Evolutionary conservation across 352 stramenopile genomes (phyloP), one percentile per base, ranked within the genome.

Genomic region (Phytophthora fragariaefolia): DNA sequence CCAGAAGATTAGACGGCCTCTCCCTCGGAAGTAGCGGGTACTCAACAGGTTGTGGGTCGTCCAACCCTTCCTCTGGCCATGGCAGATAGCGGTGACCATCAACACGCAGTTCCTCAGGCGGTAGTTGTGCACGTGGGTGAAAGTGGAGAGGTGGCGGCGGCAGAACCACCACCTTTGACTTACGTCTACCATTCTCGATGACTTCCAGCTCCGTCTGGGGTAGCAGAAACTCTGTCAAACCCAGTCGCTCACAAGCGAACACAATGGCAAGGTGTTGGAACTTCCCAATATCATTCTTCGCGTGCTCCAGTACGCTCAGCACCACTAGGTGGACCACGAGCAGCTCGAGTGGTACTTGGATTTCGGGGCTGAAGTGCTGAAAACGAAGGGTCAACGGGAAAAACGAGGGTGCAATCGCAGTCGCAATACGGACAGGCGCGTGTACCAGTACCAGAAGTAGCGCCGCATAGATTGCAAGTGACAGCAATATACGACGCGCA

Each of bases 321-420:
- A 99, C 97, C 5, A 95, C 95, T 15, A 99, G 71, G 76, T 99
- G 97, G 34, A 98, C 97, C 18, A 97, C 78, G 8, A 98, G 77
- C 7, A 99, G 78, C 72, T 99, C 97, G n/a, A 98, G 43, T 10
- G 97, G 97, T 28, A 99, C 90, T 88, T 99, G 97, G 48, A 99
- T 83, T 65, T 98, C 92, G 6, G 94, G 82, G 58, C 91, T 95
- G 30, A 97, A 77, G 73, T 99, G 92, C 71, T 94, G 96, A 77
- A 99, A 97, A 4, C 87, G 88, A 45, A 98, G 77, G 4, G 68
- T 76, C 38, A 96, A 49, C 3, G 87, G 89, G 32, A 98, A 85
- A 22, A 89, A 79, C 42, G 78, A 80, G 23, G 76, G 73, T 3
- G 71, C 70, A 2, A 96, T 42, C 10, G 76, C 27, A 17, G 77